Evolutionary conservation across 129 eudicot species (phyloP).

Genomic region (Helichrysum umbraculigerum): DNA sequence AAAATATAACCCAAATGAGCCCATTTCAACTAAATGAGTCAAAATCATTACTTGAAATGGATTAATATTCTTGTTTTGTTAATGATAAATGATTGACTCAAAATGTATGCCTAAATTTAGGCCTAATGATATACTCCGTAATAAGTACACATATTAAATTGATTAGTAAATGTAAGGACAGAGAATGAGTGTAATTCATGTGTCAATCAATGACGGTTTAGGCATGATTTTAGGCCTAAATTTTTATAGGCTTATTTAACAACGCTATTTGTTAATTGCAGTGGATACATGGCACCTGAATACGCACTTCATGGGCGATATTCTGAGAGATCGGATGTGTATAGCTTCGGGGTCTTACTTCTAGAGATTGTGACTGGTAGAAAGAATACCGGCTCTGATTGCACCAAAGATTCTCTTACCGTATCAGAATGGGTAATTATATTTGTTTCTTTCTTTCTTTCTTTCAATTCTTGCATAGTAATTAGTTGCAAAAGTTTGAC

Average conservation of each 20-base stretch:
- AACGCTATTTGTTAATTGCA: conserved; percentile 1
- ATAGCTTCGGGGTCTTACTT: conserved; percentile 32
- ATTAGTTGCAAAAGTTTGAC: conserved; percentile 7
- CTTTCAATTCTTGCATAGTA: background rate
- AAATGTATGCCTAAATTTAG: too few species aligned
- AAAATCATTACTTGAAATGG: background rate
- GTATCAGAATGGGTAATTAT: conserved; percentile 36
- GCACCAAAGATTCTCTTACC: conserved; percentile 21
- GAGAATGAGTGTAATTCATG: too few species aligned
- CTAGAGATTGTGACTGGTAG: conserved; percentile 37
- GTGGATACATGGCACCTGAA: conserved; percentile 44
- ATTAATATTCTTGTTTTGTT: too few species aligned
- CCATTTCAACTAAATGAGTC: background rate
- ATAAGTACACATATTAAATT: too few species aligned
- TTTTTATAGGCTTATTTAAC: too few species aligned
- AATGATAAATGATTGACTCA: too few species aligned
- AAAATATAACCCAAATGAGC: background rate
- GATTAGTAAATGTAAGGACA: too few species aligned
- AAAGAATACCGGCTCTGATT: conserved; percentile 24
- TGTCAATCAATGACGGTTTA: too few species aligned
- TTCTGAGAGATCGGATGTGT: conserved; percentile 35
- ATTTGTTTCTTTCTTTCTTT: background rate
- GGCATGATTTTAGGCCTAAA: too few species aligned
- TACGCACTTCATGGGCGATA: conserved; percentile 33
- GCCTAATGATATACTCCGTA: too few species aligned